These are phyloP conservation scores for Aspergillus aculeatinus DNA, from an alignment of 2,329 filamentous ascomycete genomes.

Conservation along the genomic window DNA sequence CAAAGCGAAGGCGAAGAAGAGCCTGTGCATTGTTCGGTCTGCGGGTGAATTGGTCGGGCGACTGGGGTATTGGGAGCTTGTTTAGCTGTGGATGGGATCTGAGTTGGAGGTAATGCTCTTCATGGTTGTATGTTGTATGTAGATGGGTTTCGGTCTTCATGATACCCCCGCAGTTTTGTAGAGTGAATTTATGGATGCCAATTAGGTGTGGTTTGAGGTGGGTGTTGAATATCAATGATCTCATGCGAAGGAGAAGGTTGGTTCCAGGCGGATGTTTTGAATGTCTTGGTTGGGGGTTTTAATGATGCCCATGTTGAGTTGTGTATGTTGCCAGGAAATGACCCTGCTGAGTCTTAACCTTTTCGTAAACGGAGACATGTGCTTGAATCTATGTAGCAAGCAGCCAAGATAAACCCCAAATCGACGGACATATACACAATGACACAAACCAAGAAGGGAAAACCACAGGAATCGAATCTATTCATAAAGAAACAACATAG, in stretches of 20 bases:
- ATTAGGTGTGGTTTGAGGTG: background rate
- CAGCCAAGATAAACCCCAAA: too few species aligned
- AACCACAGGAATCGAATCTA: background rate
- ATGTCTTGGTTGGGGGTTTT: too few species aligned
- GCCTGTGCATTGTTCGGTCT: constrained; percentile 74
- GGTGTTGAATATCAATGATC: background rate
- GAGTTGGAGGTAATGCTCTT: background rate
- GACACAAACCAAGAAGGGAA: background rate
- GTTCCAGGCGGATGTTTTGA: background rate
- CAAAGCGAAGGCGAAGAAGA: constrained; percentile 19
- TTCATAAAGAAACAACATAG: background rate
- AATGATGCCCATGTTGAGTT: too few species aligned
- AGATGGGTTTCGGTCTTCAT: background rate
- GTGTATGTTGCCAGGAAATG: too few species aligned
- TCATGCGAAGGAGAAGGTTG: background rate
- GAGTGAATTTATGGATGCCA: background rate
- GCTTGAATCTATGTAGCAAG: too few species aligned
- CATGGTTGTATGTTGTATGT: background rate
- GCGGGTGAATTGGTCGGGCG: constrained; percentile 76
- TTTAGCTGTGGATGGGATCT: constrained; percentile 39
- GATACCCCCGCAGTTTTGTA: background rate
- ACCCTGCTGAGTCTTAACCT: too few species aligned
- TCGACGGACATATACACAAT: too few species aligned
- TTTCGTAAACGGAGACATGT: too few species aligned
- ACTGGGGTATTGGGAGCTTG: constrained; percentile 73